A percentile compares a stretch with the other conserved stretches of the same genome.
Evolutionary conservation across 148 eudicot genomes (phyloP).

Genomic region (Vaccinium vitisidaea): DNA sequence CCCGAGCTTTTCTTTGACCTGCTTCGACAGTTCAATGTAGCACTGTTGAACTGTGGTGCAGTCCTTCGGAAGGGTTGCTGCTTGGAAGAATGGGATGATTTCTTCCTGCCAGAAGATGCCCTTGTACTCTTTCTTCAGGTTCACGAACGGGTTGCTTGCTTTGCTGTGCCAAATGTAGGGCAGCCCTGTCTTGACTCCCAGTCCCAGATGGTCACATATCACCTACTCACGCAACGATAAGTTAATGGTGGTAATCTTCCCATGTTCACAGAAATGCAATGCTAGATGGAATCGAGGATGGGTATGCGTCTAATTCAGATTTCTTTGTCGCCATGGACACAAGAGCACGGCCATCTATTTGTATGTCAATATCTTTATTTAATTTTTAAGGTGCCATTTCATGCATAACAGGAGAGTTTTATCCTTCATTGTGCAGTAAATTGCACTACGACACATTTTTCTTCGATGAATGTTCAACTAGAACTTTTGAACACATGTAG

Average conservation of each 20-base stretch:
- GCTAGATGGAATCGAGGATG: background rate
- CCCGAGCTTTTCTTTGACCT: constrained; percentile 61
- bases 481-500: too few relatives aligned
- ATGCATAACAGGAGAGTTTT: background rate
- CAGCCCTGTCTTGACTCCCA: constrained; percentile 67
- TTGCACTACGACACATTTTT: background rate
- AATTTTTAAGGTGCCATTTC: background rate
- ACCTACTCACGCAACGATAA: constrained; percentile 31
- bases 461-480: background rate
- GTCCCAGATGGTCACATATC: constrained; percentile 64
- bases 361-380: too few relatives aligned
- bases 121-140: constrained; percentile 68
- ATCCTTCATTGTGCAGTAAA: background rate
- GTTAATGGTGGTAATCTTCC: background rate
- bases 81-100: constrained; percentile 73
- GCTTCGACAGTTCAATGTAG: constrained; percentile 54
- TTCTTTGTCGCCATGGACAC: too few relatives aligned
- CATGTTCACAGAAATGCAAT: too few relatives aligned
- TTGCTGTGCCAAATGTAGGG: constrained; percentile 84
- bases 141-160: constrained; percentile 76
- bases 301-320: background rate
- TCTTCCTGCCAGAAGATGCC: constrained; percentile 81
- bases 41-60: constrained; percentile 65
- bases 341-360: too few relatives aligned
- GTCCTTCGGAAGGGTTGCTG: constrained; percentile 42